Evolutionary conservation across 1,284 basidiomycete species (phyloP).

Genomic region (Cystobasidium pallidum): DNA sequence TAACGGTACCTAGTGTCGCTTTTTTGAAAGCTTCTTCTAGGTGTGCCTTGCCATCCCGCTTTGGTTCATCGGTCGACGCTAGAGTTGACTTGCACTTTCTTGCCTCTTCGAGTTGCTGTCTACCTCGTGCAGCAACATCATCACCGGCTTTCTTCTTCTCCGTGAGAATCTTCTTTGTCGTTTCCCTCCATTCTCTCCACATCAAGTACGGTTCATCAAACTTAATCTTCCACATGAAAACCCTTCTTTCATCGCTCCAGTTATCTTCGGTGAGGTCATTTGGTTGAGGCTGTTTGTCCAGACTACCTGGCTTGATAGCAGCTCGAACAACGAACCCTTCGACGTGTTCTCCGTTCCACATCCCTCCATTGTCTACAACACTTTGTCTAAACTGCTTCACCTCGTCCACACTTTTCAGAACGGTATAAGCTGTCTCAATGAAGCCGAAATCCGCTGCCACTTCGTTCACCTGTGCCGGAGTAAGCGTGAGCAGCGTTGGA

Average conservation of each 20-base stretch:
- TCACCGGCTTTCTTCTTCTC: constrained; percentile 33
- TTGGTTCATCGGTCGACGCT: not conserved
- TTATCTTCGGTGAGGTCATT: constrained; percentile 45
- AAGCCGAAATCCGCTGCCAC: constrained; percentile 93
- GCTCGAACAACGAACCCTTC: constrained; percentile 97
- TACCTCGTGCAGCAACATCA: constrained; percentile 26
- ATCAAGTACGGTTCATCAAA: constrained; percentile 99
- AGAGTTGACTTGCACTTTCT: not conserved
- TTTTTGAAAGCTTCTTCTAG: constrained; percentile 10
- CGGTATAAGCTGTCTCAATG: constrained; percentile 72
- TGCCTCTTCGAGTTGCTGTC: not conserved
- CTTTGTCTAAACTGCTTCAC: constrained; percentile 75
- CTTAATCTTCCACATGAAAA: constrained; percentile 99
- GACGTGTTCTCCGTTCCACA: constrained; percentile 82
- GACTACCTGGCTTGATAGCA: constrained; percentile 57
- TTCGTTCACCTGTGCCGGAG: constrained; percentile 69
- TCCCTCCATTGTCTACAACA: constrained; percentile 67
- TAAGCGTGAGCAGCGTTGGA: constrained; percentile 73
- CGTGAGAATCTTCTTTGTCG: constrained; percentile 76
- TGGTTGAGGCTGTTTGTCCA: constrained; percentile 30
- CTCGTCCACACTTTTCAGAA: constrained; percentile 67
- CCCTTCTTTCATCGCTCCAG: constrained; percentile 62
- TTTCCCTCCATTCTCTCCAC: constrained; percentile 96
- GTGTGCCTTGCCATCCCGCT: constrained; percentile 25
- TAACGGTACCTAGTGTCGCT: not conserved